Base-by-base conservation (phyloP, 495 filamentous ascomycete genomes). In the Viridothelium virens region DNA sequence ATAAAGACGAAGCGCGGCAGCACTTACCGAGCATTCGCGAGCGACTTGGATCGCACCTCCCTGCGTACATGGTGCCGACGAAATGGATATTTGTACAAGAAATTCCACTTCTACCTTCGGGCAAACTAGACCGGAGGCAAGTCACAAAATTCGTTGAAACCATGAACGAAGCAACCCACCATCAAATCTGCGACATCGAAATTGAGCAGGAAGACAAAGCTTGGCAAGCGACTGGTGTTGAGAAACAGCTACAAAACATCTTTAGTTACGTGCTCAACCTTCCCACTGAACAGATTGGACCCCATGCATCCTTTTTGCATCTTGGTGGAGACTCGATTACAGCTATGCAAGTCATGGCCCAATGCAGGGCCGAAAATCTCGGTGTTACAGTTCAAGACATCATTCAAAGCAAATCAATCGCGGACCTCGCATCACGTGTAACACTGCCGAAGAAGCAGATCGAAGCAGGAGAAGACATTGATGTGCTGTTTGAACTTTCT, bases 401-500 rank as follows among this genome's bases (percentile, higher is more conserved):
- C 61, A 70, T 72, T 50, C 56, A 68, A 14, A 65, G 64, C 9
- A 72, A 70, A 56, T 68, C 70, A 9, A 65, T 70, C 31, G 37
- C 63, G 3, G 65, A 41, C n/a, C 70, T 71, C 39, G 71, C 69
- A 9, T 65, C 59, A 1, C 34, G 33, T 0, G 44, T 66, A 14
- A 56, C 66, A 6, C 14, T 68, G n/a, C 34, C 63, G 3, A 63
- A 68, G 37, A 70, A 61, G 34, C 62, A 63, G 9, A 63, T 63
- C 2, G 14, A 65, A 11, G 16, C 65, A 37, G 31, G 31, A 3
- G 46, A 63, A 10, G 41, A 66, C 2, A n/a, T 79, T 2, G 75
- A 79, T 34, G 79, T 83, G 61, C 74, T 75, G 38, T 91, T 90
- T 68, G 80, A 82, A 4, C 79, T 92, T 6, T 86, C 87, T 0